Evolutionary conservation across 164 flowering plant genomes (phyloP).

Genomic region (Paratinospora sagittata): DNA sequence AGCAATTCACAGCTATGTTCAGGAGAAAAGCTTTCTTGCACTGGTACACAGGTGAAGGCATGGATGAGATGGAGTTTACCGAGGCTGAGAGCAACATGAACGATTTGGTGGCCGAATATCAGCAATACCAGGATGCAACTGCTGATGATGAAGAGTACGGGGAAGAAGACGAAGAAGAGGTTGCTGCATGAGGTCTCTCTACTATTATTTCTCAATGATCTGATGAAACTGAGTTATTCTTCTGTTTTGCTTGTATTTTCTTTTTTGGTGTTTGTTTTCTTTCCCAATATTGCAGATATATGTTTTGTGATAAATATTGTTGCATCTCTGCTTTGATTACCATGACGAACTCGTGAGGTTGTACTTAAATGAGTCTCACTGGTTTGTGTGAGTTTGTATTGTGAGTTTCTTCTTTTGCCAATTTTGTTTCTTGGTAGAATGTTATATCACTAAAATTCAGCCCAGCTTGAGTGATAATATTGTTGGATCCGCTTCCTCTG

Average conservation of each 20-base stretch:
- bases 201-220: background rate
- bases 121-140: slow-evolving; percentile 2
- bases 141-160: background rate
- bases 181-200: background rate
- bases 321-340: background rate
- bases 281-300: background rate
- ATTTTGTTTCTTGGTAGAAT: too few relatives aligned
- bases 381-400: background rate
- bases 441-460: too few relatives aligned
- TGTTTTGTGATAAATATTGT: background rate
- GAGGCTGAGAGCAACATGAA: slow-evolving; percentile 1
- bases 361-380: background rate
- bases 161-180: background rate
- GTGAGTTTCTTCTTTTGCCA: too few relatives aligned
- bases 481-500: too few relatives aligned
- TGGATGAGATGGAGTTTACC: slow-evolving; percentile 1
- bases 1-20: background rate
- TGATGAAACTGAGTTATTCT: background rate
- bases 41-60: background rate
- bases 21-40: background rate
- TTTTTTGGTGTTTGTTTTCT: too few relatives aligned
- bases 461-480: too few relatives aligned
- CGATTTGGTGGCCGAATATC: background rate
- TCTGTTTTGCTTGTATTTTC: background rate
- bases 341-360: background rate